Evolutionary conservation across 2,329 filamentous ascomycete genomes (phyloP).

Genomic region (Paecilomyces niveus): DNA sequence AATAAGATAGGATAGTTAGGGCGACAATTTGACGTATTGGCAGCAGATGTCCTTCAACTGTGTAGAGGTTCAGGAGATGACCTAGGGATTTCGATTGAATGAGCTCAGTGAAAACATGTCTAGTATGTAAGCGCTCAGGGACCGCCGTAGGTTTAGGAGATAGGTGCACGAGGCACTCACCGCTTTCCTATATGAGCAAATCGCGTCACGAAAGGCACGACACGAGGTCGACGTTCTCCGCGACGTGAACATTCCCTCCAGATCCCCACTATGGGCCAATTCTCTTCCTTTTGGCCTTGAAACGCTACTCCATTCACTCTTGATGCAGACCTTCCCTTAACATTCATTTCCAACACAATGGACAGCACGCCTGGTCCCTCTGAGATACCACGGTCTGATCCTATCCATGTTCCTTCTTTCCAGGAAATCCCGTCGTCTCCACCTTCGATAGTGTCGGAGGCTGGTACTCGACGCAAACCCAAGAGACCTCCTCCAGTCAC

Average conservation of each 20-base stretch:
- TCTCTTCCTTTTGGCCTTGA: conserved; percentile 3
- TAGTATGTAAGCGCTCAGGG: too few relatives aligned
- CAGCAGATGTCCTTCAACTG: too few relatives aligned
- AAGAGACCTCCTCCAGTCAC: conserved; percentile 43
- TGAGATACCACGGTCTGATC: conserved; percentile 28
- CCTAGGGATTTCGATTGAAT: too few relatives aligned
- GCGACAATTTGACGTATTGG: too few relatives aligned
- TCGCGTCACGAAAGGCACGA: conserved; percentile 22
- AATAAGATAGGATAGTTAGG: too few relatives aligned
- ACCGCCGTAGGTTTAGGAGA: too few relatives aligned
- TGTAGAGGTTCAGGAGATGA: too few relatives aligned
- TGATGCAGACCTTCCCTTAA: background rate
- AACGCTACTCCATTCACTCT: background rate
- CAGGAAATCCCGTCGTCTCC: conserved; percentile 36
- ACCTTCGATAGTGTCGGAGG: conserved; percentile 33
- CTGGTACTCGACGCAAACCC: conserved; percentile 28
- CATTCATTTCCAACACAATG: conserved; percentile 18
- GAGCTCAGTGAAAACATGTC: too few relatives aligned
- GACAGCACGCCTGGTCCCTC: conserved; percentile 22
- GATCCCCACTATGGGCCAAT: conserved; percentile 15
- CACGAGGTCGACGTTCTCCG: conserved; percentile 11
- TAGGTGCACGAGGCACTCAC: conserved; percentile 5
- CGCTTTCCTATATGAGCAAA: conserved; percentile 10
- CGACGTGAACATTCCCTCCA: conserved; percentile 9
- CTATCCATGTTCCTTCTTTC: conserved; percentile 20